phyloP scores from a whole-genome alignment of 1,139 yeast genomes.

The Candida albicans region DNA sequence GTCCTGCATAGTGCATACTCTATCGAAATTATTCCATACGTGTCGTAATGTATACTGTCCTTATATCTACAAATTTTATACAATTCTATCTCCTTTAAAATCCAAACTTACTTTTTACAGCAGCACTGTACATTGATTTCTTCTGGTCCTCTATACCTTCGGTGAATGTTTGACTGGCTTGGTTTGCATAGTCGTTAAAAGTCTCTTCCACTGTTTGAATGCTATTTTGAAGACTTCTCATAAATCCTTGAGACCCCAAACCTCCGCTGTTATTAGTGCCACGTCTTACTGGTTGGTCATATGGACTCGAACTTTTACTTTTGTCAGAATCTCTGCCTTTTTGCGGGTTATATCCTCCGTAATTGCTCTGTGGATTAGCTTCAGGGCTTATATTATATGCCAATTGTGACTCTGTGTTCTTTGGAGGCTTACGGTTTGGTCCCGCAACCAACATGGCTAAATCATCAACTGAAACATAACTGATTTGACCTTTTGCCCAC shows the following conservation, averaged over 20 bases:
- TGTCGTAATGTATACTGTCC: background rate
- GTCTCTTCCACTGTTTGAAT: conserved; percentile 56
- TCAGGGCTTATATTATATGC: conserved; percentile 56
- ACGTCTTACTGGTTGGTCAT: conserved; percentile 49
- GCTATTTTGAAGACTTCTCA: conserved; percentile 52
- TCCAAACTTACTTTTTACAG: conserved; percentile 56
- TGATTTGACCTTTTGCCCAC: conserved; percentile 80
- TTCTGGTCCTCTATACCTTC: conserved; percentile 54
- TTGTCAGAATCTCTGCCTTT: conserved; percentile 9
- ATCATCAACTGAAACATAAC: conserved; percentile 58
- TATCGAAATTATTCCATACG: too few relatives aligned
- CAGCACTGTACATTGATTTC: conserved; percentile 50
- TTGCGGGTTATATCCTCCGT: conserved; percentile 26
- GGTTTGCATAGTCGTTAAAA: conserved; percentile 58
- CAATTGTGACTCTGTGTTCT: conserved; percentile 54
- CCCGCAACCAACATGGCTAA: conserved; percentile 61
- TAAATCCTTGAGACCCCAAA: conserved; percentile 37
- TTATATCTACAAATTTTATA: background rate
- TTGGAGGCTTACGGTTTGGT: conserved; percentile 54
- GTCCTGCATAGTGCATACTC: too few relatives aligned
- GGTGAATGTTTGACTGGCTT: conserved; percentile 52
- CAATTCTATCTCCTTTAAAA: conserved; percentile 22
- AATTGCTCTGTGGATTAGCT: conserved; percentile 40
- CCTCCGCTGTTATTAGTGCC: conserved; percentile 19
- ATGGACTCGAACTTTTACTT: conserved; percentile 32